Conservation (phyloP, 2,329 filamentous ascomycete genomes). For the Fusarium duplospermum region DNA sequence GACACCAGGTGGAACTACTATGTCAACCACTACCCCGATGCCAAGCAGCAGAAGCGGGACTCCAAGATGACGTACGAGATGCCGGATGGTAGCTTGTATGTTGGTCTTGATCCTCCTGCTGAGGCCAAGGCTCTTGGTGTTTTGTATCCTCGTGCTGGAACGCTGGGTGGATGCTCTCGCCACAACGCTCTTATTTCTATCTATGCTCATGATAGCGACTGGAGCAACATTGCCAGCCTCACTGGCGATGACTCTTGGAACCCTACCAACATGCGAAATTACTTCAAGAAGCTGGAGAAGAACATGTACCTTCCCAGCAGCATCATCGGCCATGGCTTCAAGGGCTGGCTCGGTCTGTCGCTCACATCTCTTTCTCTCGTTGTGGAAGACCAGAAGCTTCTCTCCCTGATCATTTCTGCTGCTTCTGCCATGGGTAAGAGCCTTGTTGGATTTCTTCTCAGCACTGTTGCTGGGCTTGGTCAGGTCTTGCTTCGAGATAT, state of each 20-base stretch:
- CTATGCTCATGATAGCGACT: slow-evolving; percentile 56
- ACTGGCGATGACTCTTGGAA: slow-evolving; percentile 59
- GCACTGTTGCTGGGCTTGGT: slow-evolving; percentile 39
- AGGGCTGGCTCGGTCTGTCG: slow-evolving; percentile 50
- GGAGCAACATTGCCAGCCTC: slow-evolving; percentile 52
- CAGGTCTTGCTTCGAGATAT: slow-evolving; percentile 44
- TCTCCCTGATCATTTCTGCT: slow-evolving; percentile 43
- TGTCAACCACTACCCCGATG: slow-evolving; percentile 68
- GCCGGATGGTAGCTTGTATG: slow-evolving; percentile 50
- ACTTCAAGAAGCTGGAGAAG: slow-evolving; percentile 57
- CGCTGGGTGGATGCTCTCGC: slow-evolving; percentile 54
- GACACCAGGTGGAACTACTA: slow-evolving; percentile 67
- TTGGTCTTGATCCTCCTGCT: slow-evolving; percentile 49
- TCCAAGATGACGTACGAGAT: slow-evolving; percentile 61
- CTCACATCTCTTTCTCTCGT: slow-evolving; percentile 39
- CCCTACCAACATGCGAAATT: slow-evolving; percentile 53
- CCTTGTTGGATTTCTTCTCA: slow-evolving; percentile 26
- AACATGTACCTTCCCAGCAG: slow-evolving; percentile 55
- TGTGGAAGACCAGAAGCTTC: slow-evolving; percentile 45
- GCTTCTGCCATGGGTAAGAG: slow-evolving; percentile 44
- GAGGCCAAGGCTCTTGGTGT: slow-evolving; percentile 54
- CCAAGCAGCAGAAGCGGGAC: slow-evolving; percentile 56
- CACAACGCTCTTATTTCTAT: slow-evolving; percentile 54
- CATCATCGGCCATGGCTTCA: slow-evolving; percentile 55
- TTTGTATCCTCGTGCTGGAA: slow-evolving; percentile 58